Base-by-base conservation (phyloP, 1,139 yeast species). In the Scheffersomyces parashehatae region DNA sequence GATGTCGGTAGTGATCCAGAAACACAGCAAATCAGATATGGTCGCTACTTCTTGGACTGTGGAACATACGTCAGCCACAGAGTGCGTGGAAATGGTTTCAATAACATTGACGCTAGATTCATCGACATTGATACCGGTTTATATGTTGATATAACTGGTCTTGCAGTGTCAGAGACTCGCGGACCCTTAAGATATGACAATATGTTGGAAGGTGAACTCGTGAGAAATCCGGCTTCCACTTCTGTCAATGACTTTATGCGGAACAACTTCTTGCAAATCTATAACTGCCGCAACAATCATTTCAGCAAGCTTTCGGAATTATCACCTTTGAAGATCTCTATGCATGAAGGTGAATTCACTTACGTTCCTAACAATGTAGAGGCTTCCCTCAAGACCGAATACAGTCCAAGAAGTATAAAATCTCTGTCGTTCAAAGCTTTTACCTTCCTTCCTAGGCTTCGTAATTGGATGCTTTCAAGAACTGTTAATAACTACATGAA, bases 281-380 rank as follows among this genome's bases (percentile, higher is more conserved):
- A 50, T 43, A 52, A 53, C 41, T 57, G 62, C 45, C 41, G 55
- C 12, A 56, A 57, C 50, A 45, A 53, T 42, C 62, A 57, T 32
- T 57, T 55, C 37, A 16, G 46, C 24, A 44, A 49, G 20, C 51
- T 69, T 11, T 41, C 47, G 8, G 74, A 69, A 45, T 44, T 72
- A 20, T 49, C 58, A 13, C 77, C 76, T 0, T 52, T 72, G 31
- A 55, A 49, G 38, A 50, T 69, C 33, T 51, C 73, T 1, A 44
- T 57, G 30, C 57, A 58, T 29, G 75, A 72, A 49, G 74, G 75
- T 1, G 65, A 64, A 44, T 58, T 59, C 14, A 61, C 65, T 0
- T 68, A 67, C 45, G 48, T 70, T 30, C 76, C 75, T 1, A 44
- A 55, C 20, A 56, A 63, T 35, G 70, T 62, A 48, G 58, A 54